Conservation (phyloP, 495 filamentous ascomycete genomes). For the Cryomyces antarcticus region DNA sequence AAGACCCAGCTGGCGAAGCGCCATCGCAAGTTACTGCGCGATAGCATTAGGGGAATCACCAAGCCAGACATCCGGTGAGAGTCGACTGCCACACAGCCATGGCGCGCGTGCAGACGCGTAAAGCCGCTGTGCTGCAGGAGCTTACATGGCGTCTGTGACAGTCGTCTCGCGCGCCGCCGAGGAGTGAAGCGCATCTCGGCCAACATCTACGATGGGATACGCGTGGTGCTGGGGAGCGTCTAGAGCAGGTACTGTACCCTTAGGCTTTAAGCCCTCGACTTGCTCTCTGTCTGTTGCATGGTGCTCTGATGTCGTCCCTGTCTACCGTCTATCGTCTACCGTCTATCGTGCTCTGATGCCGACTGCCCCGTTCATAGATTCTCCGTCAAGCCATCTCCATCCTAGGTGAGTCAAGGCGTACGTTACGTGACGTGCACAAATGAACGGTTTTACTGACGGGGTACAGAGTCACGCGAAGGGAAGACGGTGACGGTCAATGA, state of each 20-base stretch:
- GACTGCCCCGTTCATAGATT: too few relatives aligned
- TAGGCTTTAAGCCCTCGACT: too few relatives aligned
- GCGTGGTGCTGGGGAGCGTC: constrained; percentile 30
- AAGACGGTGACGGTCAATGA: not conserved
- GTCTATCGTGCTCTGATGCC: too few relatives aligned
- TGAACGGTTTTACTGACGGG: not conserved
- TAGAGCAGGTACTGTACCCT: constrained; percentile 38
- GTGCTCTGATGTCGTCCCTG: too few relatives aligned
- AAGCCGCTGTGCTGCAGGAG: too few relatives aligned
- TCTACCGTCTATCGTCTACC: too few relatives aligned
- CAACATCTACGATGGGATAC: constrained; percentile 49
- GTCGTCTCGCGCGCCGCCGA: constrained; percentile 53
- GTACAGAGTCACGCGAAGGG: not conserved
- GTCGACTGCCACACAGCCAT: too few relatives aligned
- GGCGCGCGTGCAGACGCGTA: too few relatives aligned
- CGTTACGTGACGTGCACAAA: too few relatives aligned
- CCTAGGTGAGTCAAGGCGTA: too few relatives aligned
- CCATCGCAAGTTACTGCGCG: constrained; percentile 24
- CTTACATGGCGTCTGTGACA: not conserved
- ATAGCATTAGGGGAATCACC: constrained; percentile 78
- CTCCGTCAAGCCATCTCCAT: too few relatives aligned
- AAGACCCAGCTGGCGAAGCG: constrained; percentile 3
- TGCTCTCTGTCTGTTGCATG: too few relatives aligned
- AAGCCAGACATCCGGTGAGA: constrained; percentile 83
- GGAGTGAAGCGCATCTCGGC: constrained; percentile 71